Evolutionary conservation across 2,329 filamentous ascomycete species (phyloP).

Genomic region (Alternaria arborescens): DNA sequence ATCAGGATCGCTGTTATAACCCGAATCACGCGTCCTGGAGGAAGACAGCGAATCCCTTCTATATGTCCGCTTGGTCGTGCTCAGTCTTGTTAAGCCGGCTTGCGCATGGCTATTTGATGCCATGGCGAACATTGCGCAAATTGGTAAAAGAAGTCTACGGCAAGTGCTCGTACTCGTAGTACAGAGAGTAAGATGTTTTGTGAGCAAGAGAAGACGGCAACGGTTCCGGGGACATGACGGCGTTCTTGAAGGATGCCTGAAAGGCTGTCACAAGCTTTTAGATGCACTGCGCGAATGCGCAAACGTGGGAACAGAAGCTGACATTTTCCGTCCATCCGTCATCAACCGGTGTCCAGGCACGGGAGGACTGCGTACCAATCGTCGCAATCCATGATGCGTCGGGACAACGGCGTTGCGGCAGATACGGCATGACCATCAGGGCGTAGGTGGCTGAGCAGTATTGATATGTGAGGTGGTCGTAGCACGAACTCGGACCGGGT

Average conservation of each 20-base stretch:
- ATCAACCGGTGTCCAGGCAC: constrained; percentile 21
- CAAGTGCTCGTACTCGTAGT: constrained; percentile 11
- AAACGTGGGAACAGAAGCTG: constrained; percentile 27
- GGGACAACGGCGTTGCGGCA: constrained; percentile 7
- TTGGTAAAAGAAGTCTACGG: neutral
- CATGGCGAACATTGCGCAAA: constrained; percentile 26
- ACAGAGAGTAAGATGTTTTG: neutral
- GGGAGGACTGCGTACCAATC: constrained; percentile 6
- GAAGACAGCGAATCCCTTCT: constrained; percentile 41
- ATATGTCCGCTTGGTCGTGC: constrained; percentile 22
- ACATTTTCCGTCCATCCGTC: constrained; percentile 13
- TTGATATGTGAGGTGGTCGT: constrained; percentile 15
- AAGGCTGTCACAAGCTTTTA: constrained; percentile 19
- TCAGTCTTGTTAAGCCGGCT: constrained; percentile 28
- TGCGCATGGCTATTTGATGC: constrained; percentile 15
- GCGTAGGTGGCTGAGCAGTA: constrained; percentile 18
- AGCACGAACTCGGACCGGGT: neutral
- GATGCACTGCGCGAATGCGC: constrained; percentile 28
- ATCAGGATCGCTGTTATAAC: constrained; percentile 43
- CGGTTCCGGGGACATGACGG: neutral
- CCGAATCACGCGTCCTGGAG: constrained; percentile 41
- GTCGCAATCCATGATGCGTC: constrained; percentile 4
- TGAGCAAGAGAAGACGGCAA: neutral
- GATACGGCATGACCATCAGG: constrained; percentile 1
- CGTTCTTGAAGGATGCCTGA: constrained; percentile 18